phyloP scores from a whole-genome alignment of 345 rosid genomes.

The Reutealis trisperma region DNA sequence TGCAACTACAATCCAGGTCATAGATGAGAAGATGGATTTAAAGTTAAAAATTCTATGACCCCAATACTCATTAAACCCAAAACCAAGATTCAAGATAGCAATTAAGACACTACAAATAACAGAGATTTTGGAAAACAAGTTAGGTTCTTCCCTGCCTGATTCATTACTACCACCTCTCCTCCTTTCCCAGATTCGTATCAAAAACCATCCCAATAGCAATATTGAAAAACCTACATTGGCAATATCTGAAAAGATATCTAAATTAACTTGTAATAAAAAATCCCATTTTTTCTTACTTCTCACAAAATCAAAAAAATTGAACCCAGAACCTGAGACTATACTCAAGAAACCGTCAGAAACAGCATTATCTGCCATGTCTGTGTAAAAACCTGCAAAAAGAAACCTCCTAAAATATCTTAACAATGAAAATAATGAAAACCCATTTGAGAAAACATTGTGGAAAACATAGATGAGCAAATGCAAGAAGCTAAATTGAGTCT shows the following conservation, averaged over 20 bases:
- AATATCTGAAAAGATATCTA: slow-evolving; percentile 24
- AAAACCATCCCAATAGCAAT: slow-evolving; percentile 30
- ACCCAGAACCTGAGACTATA: background rate
- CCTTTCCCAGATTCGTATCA: slow-evolving; percentile 19
- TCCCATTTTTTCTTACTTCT: slow-evolving; percentile 3
- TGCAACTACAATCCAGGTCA: slow-evolving; percentile 49
- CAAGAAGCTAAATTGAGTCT: background rate
- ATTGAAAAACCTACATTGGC: slow-evolving; percentile 33
- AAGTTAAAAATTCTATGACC: slow-evolving; percentile 6
- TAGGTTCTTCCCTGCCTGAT: background rate
- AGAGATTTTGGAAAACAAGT: slow-evolving; percentile 4
- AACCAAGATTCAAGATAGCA: slow-evolving; percentile 32
- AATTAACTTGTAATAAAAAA: background rate
- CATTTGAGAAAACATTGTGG: slow-evolving; percentile 5
- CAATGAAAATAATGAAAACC: slow-evolving; percentile 13
- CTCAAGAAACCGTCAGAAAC: background rate
- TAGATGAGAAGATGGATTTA: slow-evolving; percentile 21
- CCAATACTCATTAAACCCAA: slow-evolving; percentile 41
- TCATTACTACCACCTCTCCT: slow-evolving; percentile 17
- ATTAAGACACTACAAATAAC: slow-evolving; percentile 35
- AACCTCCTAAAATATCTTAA: too few relatives aligned
- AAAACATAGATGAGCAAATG: background rate
- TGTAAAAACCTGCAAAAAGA: slow-evolving; percentile 16
- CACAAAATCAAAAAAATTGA: background rate
- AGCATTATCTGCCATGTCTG: background rate